Base-by-base conservation (phyloP, 208 protist genomes). In the Wallacemonas collosoma region DNA sequence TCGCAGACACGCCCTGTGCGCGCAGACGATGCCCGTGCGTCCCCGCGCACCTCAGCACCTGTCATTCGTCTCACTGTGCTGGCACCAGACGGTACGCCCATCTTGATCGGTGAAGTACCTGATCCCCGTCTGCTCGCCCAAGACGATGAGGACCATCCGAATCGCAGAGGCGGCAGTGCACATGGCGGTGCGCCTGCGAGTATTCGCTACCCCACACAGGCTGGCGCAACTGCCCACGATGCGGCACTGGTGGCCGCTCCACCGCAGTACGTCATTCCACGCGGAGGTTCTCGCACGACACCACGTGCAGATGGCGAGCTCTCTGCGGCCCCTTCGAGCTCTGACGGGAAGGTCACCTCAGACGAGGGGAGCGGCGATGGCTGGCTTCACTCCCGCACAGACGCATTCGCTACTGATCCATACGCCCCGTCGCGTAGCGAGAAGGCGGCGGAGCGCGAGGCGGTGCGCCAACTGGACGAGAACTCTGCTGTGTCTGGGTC, bases 21-120 rank as follows among this genome's bases (percentile, higher is more conserved):
- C 26, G 26, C 26, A 26, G 26, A 26, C 26, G 26, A 26, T 26
- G 26, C 26, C 26, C 26, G 8, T 6, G 53, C 5, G 53, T 8
- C 26, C 9, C 53, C 53, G 53, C 53, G 15, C 15, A 57, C 5
- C 15, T 38, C 11, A 8, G 15, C 9, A 36, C 14, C 41, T 36
- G 60, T 65, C 15, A 47, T 65, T 12, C 60, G 60, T 11, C 60
- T 65, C 8, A 65, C 41, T 17, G 60, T 65, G 15, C 12, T 65
- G 8, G 60, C n/a, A 26, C 60, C 60, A 12, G 60, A 65, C 60
- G 60, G 60, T 41, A 51, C 43, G 43, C 60, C 60, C 0, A 35
- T 65, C 12, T 17, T 65, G 5, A 26, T 65, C 41, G 60, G 60
- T n/a, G 60, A 65, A 17, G 60, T 65, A 9, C n/a, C 60, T 0